phyloP scores from a whole-genome alignment of 2,329 filamentous ascomycete species.

The Aspergillus uvarum region DNA sequence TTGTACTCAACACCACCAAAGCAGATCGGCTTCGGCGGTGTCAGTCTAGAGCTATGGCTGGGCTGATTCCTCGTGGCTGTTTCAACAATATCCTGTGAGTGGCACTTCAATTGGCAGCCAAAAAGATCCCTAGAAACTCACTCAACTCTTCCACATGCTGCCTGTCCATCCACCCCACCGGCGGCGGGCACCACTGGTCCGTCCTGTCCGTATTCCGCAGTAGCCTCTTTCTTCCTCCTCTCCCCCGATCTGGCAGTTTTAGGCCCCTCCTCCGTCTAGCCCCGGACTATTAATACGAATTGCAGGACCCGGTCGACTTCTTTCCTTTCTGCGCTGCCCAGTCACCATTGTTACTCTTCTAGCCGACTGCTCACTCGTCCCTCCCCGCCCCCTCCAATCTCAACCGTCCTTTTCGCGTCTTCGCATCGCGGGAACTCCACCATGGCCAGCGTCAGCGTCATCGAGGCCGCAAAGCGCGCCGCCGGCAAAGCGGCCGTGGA shows the following conservation, averaged over 20 bases:
- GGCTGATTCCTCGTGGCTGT: constrained; percentile 1
- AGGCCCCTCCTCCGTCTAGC: constrained; percentile 18
- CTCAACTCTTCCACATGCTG: background rate
- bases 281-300: constrained; percentile 15
- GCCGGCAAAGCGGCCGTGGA: constrained; percentile 59
- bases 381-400: constrained; percentile 1
- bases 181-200: constrained; percentile 7
- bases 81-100: constrained; percentile 8
- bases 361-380: background rate
- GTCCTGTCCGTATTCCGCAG: constrained; percentile 4
- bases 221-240: too few relatives aligned
- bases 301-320: constrained; percentile 11
- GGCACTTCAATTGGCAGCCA: background rate
- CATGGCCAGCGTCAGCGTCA: constrained; percentile 34
- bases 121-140: background rate
- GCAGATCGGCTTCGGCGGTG: background rate
- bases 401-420: background rate
- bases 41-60: constrained; percentile 3
- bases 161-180: background rate
- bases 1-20: too few relatives aligned
- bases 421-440: constrained; percentile 24
- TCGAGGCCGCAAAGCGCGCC: constrained; percentile 61
- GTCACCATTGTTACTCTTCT: constrained; percentile 4
- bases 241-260: constrained; percentile 12
- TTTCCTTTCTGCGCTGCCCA: constrained; percentile 3